Conservation (phyloP, 2,329 filamentous ascomycete species). For the Aureobasidium sp. region DNA sequence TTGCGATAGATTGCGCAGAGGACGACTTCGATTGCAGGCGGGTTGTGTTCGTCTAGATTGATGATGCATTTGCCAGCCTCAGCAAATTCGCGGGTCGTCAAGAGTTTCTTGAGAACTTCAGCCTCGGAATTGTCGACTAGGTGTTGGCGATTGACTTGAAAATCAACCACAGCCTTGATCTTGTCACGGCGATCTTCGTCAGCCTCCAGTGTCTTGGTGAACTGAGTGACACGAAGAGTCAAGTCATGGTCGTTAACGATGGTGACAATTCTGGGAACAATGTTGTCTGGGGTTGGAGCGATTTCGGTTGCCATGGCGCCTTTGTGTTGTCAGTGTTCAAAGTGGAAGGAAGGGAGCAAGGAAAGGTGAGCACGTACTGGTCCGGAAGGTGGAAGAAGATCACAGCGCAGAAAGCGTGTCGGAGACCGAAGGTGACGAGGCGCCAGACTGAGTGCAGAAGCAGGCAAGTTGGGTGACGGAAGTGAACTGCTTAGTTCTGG, state of each 20-base stretch:
- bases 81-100: neutral
- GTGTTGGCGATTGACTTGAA: conserved; percentile 17
- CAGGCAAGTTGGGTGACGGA: neutral
- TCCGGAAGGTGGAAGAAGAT: neutral
- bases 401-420: neutral
- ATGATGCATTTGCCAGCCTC: conserved; percentile 6
- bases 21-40: neutral
- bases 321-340: neutral
- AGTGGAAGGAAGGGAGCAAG: neutral
- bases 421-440: neutral
- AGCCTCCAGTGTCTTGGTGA: neutral
- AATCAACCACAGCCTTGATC: conserved; percentile 18
- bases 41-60: neutral
- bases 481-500: neutral
- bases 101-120: conserved; percentile 13
- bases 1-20: neutral
- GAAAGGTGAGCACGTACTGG: neutral
- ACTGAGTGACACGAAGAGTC: conserved; percentile 19
- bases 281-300: neutral
- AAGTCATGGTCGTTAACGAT: conserved; percentile 18
- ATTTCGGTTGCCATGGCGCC: neutral
- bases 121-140: neutral
- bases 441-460: neutral
- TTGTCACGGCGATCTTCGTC: neutral
- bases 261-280: neutral